A percentile compares a stretch with the other conserved stretches of the same genome.
phyloP scores from a whole-genome alignment of 176 grass and related monocot species.

The Hordeum vulgare region MorexV3_pseudomolecules_assembly NC_058518.1:510268545-510269044 shows the following conservation, averaged over 20 bases:
- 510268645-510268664: not conserved
- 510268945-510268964: not conserved
- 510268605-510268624: not conserved
- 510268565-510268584: not conserved
- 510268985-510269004: not conserved
- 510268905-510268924: not conserved
- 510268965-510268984: not conserved
- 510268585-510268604: not conserved
- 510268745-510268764: slow-evolving; percentile 10
- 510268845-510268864: not conserved
- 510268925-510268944: not conserved
- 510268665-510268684: not conserved
- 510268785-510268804: slow-evolving; percentile 11
- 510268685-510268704: not conserved
- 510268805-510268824: not conserved
- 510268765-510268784: slow-evolving; percentile 16
- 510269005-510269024: not conserved
- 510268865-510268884: not conserved
- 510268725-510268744: not conserved
- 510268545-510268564: not conserved
- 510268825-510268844: not conserved
- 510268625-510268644: not conserved
- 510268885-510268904: not conserved
- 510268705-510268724: not conserved
- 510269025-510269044: not conserved